phyloP scores from a whole-genome alignment of 2,329 filamentous ascomycete species.

The Colletotrichum tabaci region DNA sequence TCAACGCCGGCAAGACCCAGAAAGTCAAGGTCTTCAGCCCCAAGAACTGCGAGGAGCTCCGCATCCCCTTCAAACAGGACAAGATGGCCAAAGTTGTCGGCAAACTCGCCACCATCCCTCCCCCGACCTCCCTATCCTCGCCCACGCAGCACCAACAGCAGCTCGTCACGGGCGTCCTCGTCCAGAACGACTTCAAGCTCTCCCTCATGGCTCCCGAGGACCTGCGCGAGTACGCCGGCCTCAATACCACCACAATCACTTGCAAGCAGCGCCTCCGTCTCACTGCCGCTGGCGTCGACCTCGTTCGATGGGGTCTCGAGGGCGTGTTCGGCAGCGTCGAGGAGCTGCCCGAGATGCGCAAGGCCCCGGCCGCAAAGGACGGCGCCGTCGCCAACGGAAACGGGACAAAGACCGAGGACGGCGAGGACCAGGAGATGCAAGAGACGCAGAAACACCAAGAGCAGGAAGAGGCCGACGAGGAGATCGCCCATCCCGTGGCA shows the following conservation, averaged over 20 bases:
- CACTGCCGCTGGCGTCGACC: slow-evolving; percentile 88
- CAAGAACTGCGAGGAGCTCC: slow-evolving; percentile 93
- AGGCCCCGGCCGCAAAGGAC: slow-evolving; percentile 55
- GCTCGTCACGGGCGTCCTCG: slow-evolving; percentile 89
- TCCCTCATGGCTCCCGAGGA: slow-evolving; percentile 98
- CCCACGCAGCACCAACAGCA: slow-evolving; percentile 54
- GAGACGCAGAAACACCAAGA: slow-evolving; percentile 46
- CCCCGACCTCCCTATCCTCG: slow-evolving; percentile 64
- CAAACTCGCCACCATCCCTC: slow-evolving; percentile 86
- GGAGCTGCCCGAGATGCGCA: slow-evolving; percentile 71
- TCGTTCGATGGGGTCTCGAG: slow-evolving; percentile 95
- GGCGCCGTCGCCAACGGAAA: slow-evolving; percentile 53
- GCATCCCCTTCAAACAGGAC: slow-evolving; percentile 95
- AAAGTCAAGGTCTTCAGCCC: slow-evolving; percentile 96
- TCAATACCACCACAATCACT: slow-evolving; percentile 93
- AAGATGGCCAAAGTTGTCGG: slow-evolving; percentile 98
- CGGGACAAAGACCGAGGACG: slow-evolving; percentile 53
- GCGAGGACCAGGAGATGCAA: slow-evolving; percentile 48
- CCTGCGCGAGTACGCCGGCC: slow-evolving; percentile 93
- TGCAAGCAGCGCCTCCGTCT: slow-evolving; percentile 94
- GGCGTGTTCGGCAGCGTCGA: slow-evolving; percentile 93
- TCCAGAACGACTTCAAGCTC: slow-evolving; percentile 98
- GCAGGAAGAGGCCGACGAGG: slow-evolving; percentile 75
- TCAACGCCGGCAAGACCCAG: slow-evolving; percentile 84
- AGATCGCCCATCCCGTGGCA: slow-evolving; percentile 69